Percentiles rank a stretch among this genome's conserved stretches.
Conservation (phyloP, 345 rosid genomes). For the Streptanthus diversifolius region DNA sequence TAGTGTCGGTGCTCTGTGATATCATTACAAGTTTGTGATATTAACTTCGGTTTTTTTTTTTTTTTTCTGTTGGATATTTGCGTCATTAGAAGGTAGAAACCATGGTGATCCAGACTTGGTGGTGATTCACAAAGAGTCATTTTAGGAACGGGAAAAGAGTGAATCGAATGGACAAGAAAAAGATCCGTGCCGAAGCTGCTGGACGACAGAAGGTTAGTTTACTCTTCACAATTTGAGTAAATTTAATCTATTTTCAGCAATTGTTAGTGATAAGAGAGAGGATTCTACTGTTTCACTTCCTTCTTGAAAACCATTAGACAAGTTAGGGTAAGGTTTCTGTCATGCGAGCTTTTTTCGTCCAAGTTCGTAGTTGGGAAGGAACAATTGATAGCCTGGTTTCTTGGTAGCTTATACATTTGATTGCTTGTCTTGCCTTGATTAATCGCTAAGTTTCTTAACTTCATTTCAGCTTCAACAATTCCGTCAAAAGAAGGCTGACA, state of each 20-base stretch:
- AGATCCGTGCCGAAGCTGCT: constrained; percentile 80
- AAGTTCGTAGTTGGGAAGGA: constrained; percentile 4
- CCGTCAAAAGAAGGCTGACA: constrained; percentile 87
- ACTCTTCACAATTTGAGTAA: background rate
- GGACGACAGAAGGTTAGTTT: constrained; percentile 82
- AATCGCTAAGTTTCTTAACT: background rate
- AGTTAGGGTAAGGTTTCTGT: background rate
- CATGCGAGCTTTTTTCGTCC: background rate
- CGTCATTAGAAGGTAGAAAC: constrained; percentile 23
- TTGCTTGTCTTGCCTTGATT: constrained; percentile 6
- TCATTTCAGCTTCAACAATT: constrained; percentile 81
- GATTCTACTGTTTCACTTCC: background rate
- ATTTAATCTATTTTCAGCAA: background rate
- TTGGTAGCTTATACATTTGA: background rate
- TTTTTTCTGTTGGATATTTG: background rate
- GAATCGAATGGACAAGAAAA: constrained; percentile 85
- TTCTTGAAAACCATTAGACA: background rate
- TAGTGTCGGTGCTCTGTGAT: constrained; percentile 28
- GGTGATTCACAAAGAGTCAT: constrained; percentile 25
- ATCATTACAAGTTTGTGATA: background rate
- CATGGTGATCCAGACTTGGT: constrained; percentile 41
- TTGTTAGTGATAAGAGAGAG: background rate
- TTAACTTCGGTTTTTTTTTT: background rate
- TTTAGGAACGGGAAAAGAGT: constrained; percentile 35
- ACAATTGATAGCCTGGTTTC: background rate